Evolutionary conservation across 805 yeast genomes (phyloP), one percentile per base, ranked within the genome.

Genomic region (Monosporozyma aquatica): DNA sequence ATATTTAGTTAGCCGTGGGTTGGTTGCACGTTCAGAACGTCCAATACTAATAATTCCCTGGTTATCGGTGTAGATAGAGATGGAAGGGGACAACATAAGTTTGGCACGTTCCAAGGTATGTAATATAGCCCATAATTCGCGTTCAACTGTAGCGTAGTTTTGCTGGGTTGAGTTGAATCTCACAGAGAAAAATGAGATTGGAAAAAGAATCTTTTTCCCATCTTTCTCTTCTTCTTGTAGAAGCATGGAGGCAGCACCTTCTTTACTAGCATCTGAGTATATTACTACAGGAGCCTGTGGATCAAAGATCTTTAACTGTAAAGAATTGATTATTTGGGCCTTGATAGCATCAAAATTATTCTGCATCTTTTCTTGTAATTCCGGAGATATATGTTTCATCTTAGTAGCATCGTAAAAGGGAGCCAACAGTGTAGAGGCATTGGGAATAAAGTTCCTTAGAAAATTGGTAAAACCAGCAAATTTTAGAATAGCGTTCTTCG

Each of bases 381-480:
- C 33, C 4, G 9, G 5, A 27, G 33, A 2, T 5, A 27, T 20
- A 7, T n/a, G 11, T 11, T 14, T 29, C 9, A 28, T 6, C 7
- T n/a, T 32, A 8, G 38, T 5, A 18, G 28, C 21, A 2, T 15
- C 10, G 21, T 38, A 34, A 24, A 43, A 43, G 3, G 38, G 45
- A 6, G 17, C 6, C 13, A 39, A 14, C 6, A 43, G 37, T 17
- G 29, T 18, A n/a, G 38, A 23, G 10, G 38, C 18, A 22, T 38
- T 37, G 1, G 43, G 43, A 6, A 43, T 40, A 27, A 43, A 43
- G 15, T 43, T 28, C 5, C 46, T 34, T 20, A 43, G 38, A 14
- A 20, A 43, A 26, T 43, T 40, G 9, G 37, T 39, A n/a, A 43
- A 43, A 1, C 46, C 43, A 17, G 37, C 37, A 26, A 39, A 43